Evolutionary conservation across 2,329 filamentous ascomycete species (phyloP).

Genomic region (Volutella citrinella): DNA sequence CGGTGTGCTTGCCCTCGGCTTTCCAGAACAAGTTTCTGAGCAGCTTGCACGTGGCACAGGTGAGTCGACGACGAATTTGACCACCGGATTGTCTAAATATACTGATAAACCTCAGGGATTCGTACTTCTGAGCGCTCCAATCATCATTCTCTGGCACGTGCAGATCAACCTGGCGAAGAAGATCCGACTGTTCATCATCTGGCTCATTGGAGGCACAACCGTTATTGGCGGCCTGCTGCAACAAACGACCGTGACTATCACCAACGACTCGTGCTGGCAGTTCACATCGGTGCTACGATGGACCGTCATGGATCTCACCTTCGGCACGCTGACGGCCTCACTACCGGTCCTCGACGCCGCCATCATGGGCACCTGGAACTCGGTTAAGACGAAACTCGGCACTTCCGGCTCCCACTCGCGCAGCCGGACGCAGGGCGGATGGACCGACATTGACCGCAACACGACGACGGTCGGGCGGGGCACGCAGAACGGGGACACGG

Average conservation of each 20-base stretch:
- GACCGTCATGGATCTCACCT: conserved; percentile 11
- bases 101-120: conserved; percentile 3
- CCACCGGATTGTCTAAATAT: fast-evolving
- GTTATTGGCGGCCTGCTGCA: conserved; percentile 9
- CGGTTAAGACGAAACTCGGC: conserved; percentile 12
- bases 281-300: conserved; percentile 11
- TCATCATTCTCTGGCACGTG: conserved; percentile 11
- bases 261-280: conserved; percentile 13
- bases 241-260: conserved; percentile 11
- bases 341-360: conserved; percentile 11
- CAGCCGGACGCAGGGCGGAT: conserved; percentile 10
- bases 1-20: conserved; percentile 3
- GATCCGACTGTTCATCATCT: conserved; percentile 12
- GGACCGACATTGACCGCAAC: conserved; percentile 10
- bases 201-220: conserved; percentile 11
- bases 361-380: conserved; percentile 13
- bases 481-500: neutral
- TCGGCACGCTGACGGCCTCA: conserved; percentile 9
- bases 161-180: conserved; percentile 13
- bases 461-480: neutral
- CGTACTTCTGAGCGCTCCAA: conserved; percentile 7
- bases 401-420: conserved; percentile 10
- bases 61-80: neutral
- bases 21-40: conserved; percentile 12
- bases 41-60: conserved; percentile 16